Conservation (phyloP, 129 eudicot species). For the Sambucus nigra region DNA sequence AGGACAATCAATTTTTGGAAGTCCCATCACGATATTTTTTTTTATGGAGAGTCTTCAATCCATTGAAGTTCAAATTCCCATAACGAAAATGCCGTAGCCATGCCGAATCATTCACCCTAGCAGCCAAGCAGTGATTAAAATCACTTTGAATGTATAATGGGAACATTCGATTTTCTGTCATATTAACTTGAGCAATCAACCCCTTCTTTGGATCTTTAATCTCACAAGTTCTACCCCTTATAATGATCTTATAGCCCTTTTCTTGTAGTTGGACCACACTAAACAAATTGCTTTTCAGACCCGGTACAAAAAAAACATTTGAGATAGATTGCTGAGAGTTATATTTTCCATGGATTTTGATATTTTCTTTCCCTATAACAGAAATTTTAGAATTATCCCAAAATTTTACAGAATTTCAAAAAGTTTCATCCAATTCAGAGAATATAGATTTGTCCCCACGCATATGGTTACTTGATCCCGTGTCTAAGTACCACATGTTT, state of each 20-base stretch:
- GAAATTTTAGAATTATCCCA: no score
- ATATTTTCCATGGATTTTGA: not conserved
- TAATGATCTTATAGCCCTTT: not conserved
- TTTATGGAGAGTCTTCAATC: no score
- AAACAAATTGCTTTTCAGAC: not conserved
- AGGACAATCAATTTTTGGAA: no score
- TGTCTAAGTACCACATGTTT: conserved; percentile 3
- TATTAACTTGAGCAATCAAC: not conserved
- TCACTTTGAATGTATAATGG: no score
- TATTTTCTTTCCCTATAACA: not conserved
- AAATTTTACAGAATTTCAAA: not conserved
- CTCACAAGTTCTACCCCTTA: not conserved
- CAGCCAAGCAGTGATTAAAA: no score
- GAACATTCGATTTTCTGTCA: not conserved
- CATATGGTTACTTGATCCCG: not conserved
- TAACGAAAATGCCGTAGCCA: no score
- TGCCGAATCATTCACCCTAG: no score
- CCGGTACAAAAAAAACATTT: not conserved
- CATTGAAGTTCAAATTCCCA: no score
- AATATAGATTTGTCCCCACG: not conserved
- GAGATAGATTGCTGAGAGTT: not conserved
- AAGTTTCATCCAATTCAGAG: not conserved
- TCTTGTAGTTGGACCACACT: not conserved
- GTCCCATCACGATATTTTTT: no score
- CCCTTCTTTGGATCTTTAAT: not conserved